Percentiles rank a stretch among this genome's conserved stretches.
Conservation (phyloP, 2,329 filamentous ascomycete species). For the Westerdykella ornata region DNA sequence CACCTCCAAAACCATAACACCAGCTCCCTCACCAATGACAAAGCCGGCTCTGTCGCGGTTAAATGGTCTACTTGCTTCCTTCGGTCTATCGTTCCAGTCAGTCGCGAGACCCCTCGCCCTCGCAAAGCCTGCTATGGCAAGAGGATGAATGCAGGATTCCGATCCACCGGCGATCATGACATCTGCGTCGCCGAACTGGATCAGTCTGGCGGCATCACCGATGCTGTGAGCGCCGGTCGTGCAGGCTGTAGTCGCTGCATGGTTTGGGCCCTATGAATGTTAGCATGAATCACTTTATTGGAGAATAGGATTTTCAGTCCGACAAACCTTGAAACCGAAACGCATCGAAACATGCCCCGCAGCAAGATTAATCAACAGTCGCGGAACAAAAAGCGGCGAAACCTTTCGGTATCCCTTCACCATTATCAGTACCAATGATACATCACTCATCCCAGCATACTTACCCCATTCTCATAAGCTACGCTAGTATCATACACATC, state of each 20-base stretch:
- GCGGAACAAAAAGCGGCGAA: slow-evolving; percentile 87
- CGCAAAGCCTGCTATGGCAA: slow-evolving; percentile 87
- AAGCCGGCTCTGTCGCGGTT: slow-evolving; percentile 75
- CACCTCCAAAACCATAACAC: slow-evolving; percentile 75
- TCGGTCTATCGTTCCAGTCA: slow-evolving; percentile 65
- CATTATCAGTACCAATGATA: background rate
- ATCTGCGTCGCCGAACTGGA: slow-evolving; percentile 83
- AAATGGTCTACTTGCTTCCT: slow-evolving; percentile 74
- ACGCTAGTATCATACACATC: slow-evolving; percentile 82
- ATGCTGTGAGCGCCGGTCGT: slow-evolving; percentile 94
- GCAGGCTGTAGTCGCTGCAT: slow-evolving; percentile 87
- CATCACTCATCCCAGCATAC: slow-evolving; percentile 22
- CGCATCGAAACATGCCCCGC: slow-evolving; percentile 94
- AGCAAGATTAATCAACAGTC: slow-evolving; percentile 87
- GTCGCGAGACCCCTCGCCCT: slow-evolving; percentile 81
- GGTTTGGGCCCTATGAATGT: slow-evolving; percentile 68
- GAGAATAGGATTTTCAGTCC: background rate
- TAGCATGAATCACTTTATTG: background rate
- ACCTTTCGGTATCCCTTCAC: slow-evolving; percentile 81
- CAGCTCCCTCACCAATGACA: slow-evolving; percentile 87
- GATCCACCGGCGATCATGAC: slow-evolving; percentile 95
- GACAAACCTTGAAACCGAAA: slow-evolving; percentile 62
- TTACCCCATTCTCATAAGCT: slow-evolving; percentile 64
- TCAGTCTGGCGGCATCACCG: slow-evolving; percentile 87
- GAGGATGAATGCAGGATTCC: slow-evolving; percentile 91